A percentile compares a stretch with the other conserved stretches of the same genome.
Evolutionary conservation across 2,329 filamentous ascomycete species (phyloP).

Genomic region (Salinomyces thailandicus): DNA sequence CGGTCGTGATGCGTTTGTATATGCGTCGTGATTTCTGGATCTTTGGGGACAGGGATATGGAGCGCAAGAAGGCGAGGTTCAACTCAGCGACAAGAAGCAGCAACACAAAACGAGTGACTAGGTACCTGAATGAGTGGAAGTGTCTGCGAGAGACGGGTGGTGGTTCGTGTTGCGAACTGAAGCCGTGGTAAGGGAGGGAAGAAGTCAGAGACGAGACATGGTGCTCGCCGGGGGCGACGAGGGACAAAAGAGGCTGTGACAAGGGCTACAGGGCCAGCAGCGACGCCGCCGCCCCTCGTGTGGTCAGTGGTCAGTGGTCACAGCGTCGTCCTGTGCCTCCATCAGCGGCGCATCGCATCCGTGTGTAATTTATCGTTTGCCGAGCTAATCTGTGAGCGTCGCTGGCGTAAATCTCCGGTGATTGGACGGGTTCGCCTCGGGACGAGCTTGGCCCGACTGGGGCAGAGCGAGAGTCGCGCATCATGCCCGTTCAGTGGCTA

Average conservation of each 20-base stretch:
- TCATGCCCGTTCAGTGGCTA: neutral
- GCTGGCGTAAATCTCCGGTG: neutral
- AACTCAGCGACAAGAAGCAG: constrained; percentile 14
- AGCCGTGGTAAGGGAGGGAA: constrained; percentile 13
- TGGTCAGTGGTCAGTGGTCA: neutral
- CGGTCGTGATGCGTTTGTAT: constrained; percentile 11
- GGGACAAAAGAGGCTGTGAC: constrained; percentile 2
- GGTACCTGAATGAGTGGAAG: constrained; percentile 22
- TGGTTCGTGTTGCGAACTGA: constrained; percentile 15
- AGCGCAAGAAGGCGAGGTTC: constrained; percentile 10
- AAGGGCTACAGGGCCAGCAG: too few relatives aligned
- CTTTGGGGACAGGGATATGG: constrained; percentile 3
- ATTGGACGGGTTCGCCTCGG: neutral
- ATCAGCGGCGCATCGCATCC: too few relatives aligned
- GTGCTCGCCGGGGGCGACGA: constrained; percentile 1
- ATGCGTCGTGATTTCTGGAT: constrained; percentile 6
- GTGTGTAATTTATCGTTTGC: neutral
- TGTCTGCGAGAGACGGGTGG: constrained; percentile 21
- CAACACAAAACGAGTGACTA: constrained; percentile 24
- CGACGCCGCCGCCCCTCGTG: neutral
- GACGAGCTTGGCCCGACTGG: neutral
- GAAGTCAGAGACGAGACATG: constrained; percentile 6
- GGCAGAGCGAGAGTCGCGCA: too few relatives aligned
- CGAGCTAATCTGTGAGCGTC: neutral
- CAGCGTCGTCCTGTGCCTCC: too few relatives aligned